Evolutionary conservation across 352 stramenopile species (phyloP).

Genomic region (Vaucheria bursata): DNA sequence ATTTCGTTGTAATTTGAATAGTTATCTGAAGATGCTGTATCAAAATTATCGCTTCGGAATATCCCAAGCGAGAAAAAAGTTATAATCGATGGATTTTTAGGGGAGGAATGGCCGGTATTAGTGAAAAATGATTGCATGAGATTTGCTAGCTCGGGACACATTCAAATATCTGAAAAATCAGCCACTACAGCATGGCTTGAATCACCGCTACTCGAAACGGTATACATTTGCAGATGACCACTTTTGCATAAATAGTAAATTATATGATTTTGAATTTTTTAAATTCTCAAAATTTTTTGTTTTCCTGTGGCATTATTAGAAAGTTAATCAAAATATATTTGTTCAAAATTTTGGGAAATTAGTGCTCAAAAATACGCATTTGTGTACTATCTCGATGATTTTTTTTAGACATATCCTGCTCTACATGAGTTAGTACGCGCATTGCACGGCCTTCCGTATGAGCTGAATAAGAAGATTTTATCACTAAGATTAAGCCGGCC

Average conservation of each 20-base stretch:
- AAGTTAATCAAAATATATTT: neutral
- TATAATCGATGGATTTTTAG: conserved; percentile 26
- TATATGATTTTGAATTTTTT: neutral
- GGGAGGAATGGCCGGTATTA: conserved; percentile 22
- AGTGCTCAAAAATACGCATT: neutral
- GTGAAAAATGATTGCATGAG: conserved; percentile 25
- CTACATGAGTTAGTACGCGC: conserved; percentile 30
- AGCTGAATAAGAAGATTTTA: conserved; percentile 36
- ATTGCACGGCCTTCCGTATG: conserved; percentile 32
- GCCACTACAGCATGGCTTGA: conserved; percentile 41
- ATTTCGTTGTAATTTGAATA: no score
- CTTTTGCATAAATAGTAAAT: neutral
- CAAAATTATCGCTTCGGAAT: no score
- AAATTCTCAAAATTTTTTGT: neutral
- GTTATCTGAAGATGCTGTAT: no score
- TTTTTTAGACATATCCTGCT: conserved; percentile 16
- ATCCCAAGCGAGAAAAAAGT: no score
- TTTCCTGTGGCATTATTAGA: neutral
- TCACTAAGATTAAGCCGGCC: conserved; percentile 18
- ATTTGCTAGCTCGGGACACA: conserved; percentile 10
- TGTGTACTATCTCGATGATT: neutral
- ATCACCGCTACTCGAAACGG: conserved; percentile 13
- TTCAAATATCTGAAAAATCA: neutral
- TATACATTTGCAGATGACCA: neutral
- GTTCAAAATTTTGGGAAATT: neutral